Evolutionary conservation across 495 filamentous ascomycete species (phyloP).

Genomic region (Filosporella fistucella): DNA sequence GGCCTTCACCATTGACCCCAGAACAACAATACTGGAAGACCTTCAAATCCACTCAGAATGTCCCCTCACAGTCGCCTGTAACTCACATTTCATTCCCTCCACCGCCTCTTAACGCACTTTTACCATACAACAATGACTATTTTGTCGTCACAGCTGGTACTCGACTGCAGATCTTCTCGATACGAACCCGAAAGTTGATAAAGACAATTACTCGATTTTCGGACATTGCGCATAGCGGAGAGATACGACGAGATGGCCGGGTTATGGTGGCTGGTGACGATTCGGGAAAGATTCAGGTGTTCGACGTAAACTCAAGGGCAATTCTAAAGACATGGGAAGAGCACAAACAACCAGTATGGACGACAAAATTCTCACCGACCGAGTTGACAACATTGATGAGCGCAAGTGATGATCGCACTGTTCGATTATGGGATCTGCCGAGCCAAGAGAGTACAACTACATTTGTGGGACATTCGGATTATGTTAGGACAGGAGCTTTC

Average conservation of each 20-base stretch:
- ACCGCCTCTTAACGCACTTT: conserved; percentile 32
- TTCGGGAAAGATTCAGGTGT: conserved; percentile 85
- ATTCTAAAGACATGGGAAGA: conserved; percentile 95
- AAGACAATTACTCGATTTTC: conserved; percentile 92
- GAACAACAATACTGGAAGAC: conserved; percentile 94
- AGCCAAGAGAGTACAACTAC: conserved; percentile 66
- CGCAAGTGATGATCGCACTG: conserved; percentile 83
- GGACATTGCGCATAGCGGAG: conserved; percentile 79
- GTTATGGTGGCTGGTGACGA: conserved; percentile 89
- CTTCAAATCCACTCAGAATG: conserved; percentile 81
- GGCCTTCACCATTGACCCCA: conserved; percentile 67
- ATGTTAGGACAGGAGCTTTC: conserved; percentile 81
- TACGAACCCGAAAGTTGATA: conserved; percentile 79
- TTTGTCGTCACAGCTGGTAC: conserved; percentile 92
- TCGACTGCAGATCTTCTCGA: conserved; percentile 87
- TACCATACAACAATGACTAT: conserved; percentile 55
- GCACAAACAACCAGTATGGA: conserved; percentile 94
- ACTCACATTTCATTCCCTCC: conserved; percentile 83
- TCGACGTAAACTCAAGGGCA: conserved; percentile 81
- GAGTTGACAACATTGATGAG: conserved; percentile 83
- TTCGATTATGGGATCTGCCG: conserved; percentile 91
- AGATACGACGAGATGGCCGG: conserved; percentile 82
- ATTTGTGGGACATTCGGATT: conserved; percentile 88
- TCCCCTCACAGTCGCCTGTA: conserved; percentile 82
- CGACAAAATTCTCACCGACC: conserved; percentile 79